These are phyloP conservation scores for Tetrahymena malaccensis DNA, from an alignment of 73 alveolate genomes.

Conservation along the genomic window DNA sequence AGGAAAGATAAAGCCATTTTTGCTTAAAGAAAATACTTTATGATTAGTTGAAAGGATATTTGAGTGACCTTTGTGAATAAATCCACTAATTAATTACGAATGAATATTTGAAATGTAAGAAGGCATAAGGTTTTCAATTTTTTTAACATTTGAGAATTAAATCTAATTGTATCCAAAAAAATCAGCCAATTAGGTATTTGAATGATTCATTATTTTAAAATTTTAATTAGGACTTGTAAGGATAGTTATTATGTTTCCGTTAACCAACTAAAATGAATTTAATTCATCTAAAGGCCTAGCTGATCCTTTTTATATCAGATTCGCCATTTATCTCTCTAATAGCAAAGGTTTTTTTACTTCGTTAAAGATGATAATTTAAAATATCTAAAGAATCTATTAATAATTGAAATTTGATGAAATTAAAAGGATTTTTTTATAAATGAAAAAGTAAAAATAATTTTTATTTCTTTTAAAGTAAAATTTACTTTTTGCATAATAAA, in stretches of 20 bases:
- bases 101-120: background rate
- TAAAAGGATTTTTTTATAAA: too few species aligned
- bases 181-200: background rate
- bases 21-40: background rate
- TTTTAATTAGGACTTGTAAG: background rate
- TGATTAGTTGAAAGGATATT: background rate
- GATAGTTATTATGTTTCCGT: background rate
- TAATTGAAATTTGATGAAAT: too few species aligned
- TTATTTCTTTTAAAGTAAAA: background rate
- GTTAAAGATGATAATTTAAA: background rate
- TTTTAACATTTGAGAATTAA: background rate
- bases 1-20: background rate
- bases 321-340: background rate
- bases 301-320: background rate
- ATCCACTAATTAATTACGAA: background rate
- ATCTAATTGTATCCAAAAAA: background rate
- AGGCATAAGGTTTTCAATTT: background rate
- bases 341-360: background rate
- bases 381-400: background rate
- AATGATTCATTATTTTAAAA: background rate
- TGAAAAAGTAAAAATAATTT: too few species aligned
- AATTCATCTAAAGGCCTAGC: background rate
- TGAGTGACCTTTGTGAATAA: background rate
- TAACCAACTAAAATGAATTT: background rate
- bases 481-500: background rate